phyloP scores from a whole-genome alignment of 805 yeast genomes.

The Barnettozyma vustinii region DNA sequence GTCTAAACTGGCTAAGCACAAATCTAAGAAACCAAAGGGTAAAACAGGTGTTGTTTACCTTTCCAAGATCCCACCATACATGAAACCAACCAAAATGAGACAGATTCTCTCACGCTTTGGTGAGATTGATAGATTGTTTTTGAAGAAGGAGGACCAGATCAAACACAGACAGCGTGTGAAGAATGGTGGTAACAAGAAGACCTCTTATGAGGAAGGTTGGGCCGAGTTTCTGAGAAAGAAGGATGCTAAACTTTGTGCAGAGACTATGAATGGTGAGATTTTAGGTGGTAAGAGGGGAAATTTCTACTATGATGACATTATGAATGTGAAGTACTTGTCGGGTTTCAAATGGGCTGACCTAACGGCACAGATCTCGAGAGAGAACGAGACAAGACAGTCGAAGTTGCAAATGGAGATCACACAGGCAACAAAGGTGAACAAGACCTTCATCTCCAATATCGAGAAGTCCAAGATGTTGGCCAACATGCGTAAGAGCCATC shows the following conservation, averaged over 20 bases:
- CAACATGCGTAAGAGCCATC: conserved; percentile 41
- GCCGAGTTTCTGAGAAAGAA: conserved; percentile 80
- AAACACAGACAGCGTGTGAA: conserved; percentile 64
- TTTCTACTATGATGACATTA: conserved; percentile 88
- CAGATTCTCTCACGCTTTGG: conserved; percentile 82
- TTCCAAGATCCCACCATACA: conserved; percentile 89
- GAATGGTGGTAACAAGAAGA: conserved; percentile 88
- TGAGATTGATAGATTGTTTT: conserved; percentile 74
- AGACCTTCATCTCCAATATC: conserved; percentile 75
- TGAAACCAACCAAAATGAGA: conserved; percentile 90
- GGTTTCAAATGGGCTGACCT: conserved; percentile 95
- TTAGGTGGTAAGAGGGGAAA: conserved; percentile 90
- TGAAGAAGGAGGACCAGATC: conserved; percentile 77
- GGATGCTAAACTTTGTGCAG: conserved; percentile 85
- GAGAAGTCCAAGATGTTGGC: conserved; percentile 80
- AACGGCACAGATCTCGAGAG: conserved; percentile 88
- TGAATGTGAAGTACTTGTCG: conserved; percentile 83
- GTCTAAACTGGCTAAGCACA: conserved; percentile 51
- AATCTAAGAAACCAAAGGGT: conserved; percentile 48
- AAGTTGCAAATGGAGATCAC: conserved; percentile 84
- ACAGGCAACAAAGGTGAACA: conserved; percentile 83
- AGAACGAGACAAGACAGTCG: conserved; percentile 82
- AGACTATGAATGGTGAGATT: conserved; percentile 79
- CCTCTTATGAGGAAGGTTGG: conserved; percentile 93
- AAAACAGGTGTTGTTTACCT: conserved; percentile 91